phyloP scores from a whole-genome alignment of 2,329 filamentous ascomycete species.

The Diaporthe nobilis region DNA sequence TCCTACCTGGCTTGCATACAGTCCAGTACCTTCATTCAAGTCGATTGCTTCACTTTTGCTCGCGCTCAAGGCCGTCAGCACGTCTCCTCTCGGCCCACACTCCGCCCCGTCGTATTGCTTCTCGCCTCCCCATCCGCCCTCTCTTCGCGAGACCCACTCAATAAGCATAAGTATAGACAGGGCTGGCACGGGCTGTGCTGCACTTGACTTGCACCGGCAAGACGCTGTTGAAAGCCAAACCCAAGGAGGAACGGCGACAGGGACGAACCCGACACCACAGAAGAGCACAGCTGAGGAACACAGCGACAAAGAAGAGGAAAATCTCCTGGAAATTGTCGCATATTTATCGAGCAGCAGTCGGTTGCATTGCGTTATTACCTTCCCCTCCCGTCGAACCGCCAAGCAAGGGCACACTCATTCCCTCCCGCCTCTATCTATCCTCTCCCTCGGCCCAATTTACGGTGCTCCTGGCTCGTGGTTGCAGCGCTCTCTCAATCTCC shows the following conservation, averaged over 20 bases:
- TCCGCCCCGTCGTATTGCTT: conserved; percentile 28
- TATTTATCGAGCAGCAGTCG: conserved; percentile 10
- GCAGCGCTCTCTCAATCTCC: conserved; percentile 30
- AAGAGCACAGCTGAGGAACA: background rate
- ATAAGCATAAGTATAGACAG: conserved; percentile 36
- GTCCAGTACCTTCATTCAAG: background rate
- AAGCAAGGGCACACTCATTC: background rate
- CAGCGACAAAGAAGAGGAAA: background rate
- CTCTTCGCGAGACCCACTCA: conserved; percentile 23
- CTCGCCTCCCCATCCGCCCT: background rate
- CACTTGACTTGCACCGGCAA: background rate
- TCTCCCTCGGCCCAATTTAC: conserved; percentile 26
- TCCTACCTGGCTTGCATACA: background rate
- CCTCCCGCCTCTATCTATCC: background rate
- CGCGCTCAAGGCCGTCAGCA: background rate
- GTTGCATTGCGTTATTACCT: conserved; percentile 17
- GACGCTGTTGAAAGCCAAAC: background rate
- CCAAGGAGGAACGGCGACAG: background rate
- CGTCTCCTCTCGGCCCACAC: background rate
- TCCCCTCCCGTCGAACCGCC: conserved; percentile 8
- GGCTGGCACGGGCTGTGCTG: conserved; percentile 25
- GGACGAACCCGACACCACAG: background rate
- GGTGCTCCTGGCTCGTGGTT: conserved; percentile 25
- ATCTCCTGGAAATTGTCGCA: conserved; percentile 13
- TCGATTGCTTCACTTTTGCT: background rate